A percentile compares a stretch with the other conserved stretches of the same genome.
Conservation (phyloP, 1,284 basidiomycete genomes). For the Ganoderma lucidum region DNA sequence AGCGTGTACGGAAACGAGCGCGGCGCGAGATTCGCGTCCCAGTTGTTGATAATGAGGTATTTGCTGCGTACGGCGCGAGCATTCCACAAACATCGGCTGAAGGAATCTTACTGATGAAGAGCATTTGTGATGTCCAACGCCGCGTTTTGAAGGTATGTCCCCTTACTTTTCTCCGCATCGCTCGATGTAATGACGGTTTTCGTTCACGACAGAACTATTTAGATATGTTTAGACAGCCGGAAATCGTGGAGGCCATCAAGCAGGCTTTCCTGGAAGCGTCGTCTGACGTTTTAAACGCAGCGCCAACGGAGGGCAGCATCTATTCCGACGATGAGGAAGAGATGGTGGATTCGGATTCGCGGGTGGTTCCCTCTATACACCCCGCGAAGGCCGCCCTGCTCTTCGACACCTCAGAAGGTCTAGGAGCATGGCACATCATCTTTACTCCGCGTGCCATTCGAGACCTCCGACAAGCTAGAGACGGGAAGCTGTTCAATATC, state of each 20-base stretch:
- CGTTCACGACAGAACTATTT: background rate
- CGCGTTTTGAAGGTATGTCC: background rate
- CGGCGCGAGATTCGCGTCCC: background rate
- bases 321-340: background rate
- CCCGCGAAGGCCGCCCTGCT: conserved; percentile 58
- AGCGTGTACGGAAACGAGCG: background rate
- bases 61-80: background rate
- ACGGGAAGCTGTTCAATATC: conserved; percentile 52
- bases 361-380: conserved; percentile 52
- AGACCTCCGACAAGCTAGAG: conserved; percentile 50
- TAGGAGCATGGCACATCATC: conserved; percentile 62
- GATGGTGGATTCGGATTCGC: background rate
- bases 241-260: background rate
- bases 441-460: conserved; percentile 54
- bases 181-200: background rate
- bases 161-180: background rate
- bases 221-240: background rate
- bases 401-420: conserved; percentile 57
- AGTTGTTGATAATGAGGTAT: background rate
- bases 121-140: background rate
- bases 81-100: background rate
- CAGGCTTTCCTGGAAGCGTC: background rate
- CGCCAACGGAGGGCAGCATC: background rate
- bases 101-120: background rate
- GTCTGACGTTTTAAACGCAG: background rate